Evolutionary conservation across 805 yeast species (phyloP), one percentile per base, ranked within the genome.

Genomic region (Starmerella floris): DNA sequence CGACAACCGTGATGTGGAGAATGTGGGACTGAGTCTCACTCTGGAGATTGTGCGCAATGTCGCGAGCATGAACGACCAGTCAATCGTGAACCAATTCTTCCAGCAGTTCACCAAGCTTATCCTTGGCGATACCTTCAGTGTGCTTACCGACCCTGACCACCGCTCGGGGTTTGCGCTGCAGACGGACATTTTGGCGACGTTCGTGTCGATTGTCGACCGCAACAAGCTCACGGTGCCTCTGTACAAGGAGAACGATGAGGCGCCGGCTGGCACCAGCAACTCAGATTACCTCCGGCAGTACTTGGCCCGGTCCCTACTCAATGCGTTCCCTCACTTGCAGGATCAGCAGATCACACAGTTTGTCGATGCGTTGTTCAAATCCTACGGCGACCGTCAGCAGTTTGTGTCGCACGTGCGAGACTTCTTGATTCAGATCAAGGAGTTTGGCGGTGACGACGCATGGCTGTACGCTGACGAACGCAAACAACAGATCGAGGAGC

Each of bases 1-100:
- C 62, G 91, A 87, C 57, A 87, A 91, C 63, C 77, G 97, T 61
- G 97, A 88, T 43, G 96, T 91, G 43, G 98, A 91, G 62, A 87
- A 80, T 50, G 79, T 79, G 42, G 99, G 98, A 23, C 72, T 91
- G 53, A 74, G 79, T 31, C 70, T 91, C 50, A 83, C 91, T 27
- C 69, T 80, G 44, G 96, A 88, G 57, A 68, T 91, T 48, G 69
- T 88, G 46, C 76, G 74, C 52, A 91, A 91, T 60, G 87, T 91
- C 52, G 88, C 85, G 51, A 74, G 72, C 41, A 67, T 83, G 51
- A 49, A 49, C 20, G 69, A 70, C 50, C 69, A 73, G 23, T 76
- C 78, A 37, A 83, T 88, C 56, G 77, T 94, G 3, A 74, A 77
- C 54, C 87, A 83, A 21, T 91, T 91, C 59, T 91, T 83, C 67